Conservation (phyloP, 2,329 filamentous ascomycete species). For the Capronia americana region DNA sequence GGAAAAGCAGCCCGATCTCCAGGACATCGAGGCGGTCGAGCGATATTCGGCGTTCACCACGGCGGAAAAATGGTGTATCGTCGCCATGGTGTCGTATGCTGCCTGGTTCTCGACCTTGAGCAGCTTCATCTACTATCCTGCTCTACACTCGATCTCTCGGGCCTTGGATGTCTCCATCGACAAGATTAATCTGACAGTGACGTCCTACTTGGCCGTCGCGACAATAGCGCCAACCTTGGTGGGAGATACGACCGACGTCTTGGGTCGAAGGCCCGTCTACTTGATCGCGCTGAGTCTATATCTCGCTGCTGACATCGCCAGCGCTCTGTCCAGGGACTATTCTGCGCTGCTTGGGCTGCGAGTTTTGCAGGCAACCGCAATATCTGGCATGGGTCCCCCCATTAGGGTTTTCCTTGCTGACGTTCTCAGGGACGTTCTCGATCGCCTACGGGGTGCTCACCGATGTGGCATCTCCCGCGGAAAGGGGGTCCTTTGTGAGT, state of each 20-base stretch:
- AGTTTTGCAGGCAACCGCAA: conserved; percentile 52
- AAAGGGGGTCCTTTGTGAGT: conserved; percentile 45
- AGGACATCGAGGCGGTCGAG: background rate
- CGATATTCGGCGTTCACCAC: background rate
- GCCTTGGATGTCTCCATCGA: conserved; percentile 41
- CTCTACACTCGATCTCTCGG: conserved; percentile 10
- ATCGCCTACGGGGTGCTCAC: conserved; percentile 45
- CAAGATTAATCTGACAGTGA: conserved; percentile 41
- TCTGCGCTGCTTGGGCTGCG: conserved; percentile 47
- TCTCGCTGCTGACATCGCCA: conserved; percentile 49
- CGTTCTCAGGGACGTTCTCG: conserved; percentile 37
- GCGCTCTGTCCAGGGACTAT: conserved; percentile 49
- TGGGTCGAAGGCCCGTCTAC: conserved; percentile 58
- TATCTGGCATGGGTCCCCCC: conserved; percentile 48
- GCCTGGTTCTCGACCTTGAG: conserved; percentile 23
- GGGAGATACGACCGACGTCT: conserved; percentile 57
- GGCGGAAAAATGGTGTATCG: conserved; percentile 19
- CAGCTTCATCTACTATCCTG: conserved; percentile 23
- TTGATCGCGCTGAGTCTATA: conserved; percentile 50
- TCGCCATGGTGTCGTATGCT: conserved; percentile 21
- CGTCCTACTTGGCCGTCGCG: conserved; percentile 53
- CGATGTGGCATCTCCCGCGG: conserved; percentile 43
- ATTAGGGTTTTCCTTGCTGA: conserved; percentile 44
- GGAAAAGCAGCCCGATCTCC: background rate
- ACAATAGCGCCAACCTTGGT: conserved; percentile 59